Conservation (phyloP, 208 protist genomes). For the Crithidia bombi region DNA sequence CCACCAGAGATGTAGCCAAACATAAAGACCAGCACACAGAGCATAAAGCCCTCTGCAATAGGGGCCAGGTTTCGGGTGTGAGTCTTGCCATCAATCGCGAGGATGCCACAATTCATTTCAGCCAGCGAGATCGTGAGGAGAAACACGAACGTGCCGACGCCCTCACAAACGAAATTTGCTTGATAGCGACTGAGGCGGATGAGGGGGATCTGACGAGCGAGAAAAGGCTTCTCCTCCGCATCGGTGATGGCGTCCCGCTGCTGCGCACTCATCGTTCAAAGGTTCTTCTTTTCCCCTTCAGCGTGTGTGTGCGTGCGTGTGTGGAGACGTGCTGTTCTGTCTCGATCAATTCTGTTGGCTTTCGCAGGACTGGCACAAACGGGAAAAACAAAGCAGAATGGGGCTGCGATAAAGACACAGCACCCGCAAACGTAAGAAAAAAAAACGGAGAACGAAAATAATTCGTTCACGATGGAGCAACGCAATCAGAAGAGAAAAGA, state of each 20-base stretch:
- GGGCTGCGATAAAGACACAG: no score
- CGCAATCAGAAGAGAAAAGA: no score
- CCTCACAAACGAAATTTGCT: constrained; percentile 68
- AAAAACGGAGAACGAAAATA: no score
- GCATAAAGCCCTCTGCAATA: constrained; percentile 80
- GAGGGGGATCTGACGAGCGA: constrained; percentile 58
- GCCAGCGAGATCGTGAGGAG: constrained; percentile 76
- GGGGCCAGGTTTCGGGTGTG: constrained; percentile 82
- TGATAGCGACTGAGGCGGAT: constrained; percentile 63
- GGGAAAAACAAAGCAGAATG: no score
- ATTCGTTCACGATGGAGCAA: no score
- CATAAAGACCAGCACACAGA: constrained; percentile 79
- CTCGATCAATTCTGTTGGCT: no score
- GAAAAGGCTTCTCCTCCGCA: constrained; percentile 41
- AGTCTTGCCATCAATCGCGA: constrained; percentile 59
- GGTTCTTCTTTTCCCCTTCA: not conserved
- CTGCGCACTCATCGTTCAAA: constrained; percentile 21
- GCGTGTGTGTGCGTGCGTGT: no score
- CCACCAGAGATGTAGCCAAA: constrained; percentile 87
- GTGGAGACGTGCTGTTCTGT: no score
- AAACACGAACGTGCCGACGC: constrained; percentile 80
- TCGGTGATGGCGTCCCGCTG: constrained; percentile 16
- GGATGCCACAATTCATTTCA: constrained; percentile 75
- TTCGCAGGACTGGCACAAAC: no score
- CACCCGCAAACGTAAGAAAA: no score